Base-by-base conservation (phyloP, 192 early-diverging fungal species). In the Entomortierella parvispora region DNA sequence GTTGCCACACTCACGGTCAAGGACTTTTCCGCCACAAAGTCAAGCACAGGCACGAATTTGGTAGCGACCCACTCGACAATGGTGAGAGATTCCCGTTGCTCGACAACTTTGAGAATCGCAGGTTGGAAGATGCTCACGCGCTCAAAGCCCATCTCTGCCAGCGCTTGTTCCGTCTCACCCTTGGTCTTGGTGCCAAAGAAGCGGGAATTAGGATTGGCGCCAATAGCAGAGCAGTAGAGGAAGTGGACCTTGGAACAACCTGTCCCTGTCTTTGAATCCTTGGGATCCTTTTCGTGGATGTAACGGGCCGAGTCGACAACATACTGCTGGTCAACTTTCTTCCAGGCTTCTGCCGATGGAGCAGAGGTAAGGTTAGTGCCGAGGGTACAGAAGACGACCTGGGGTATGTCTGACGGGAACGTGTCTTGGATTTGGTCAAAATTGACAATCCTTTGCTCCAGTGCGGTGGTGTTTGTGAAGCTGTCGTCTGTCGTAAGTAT, bases 321-420 rank as follows among this genome's bases (percentile, higher is more conserved):
- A 55, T 95, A 94, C 58, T 90, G 88, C 50, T 93, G 90, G 60
- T 95, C 94, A 44, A 94, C 90, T 68, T 89, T 91, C 54, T 83
- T 71, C 54, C 94, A 96, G 7, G 69, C 81, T 22, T 89, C 90
- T 4, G 86, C 83, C 5, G 78, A 78, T 7, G 93, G 93, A 42
- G 90, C 88, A 60, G 81, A 84, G 3, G 80, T 81, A 6, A 87
- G 83, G 3, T 92, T 94, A 1, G 92, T 93, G 28, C 88, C 93
- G 8, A 96, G 81, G 58, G 89, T 84, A 65, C 89, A 91, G 63
- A 88, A 94, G 31, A 92, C 88, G 44, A 86, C 82, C 51, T 70
- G 62, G 20, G 80, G 62, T 42, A 70, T 17, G 46, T 77, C 54
- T 8, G 63, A 42, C 2, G 68, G 66, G 44, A 81, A 77, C 17